These are phyloP conservation scores for Clonostachys sp. DNA, from an alignment of 2,329 filamentous ascomycete genomes.

Conservation along the genomic window DNA sequence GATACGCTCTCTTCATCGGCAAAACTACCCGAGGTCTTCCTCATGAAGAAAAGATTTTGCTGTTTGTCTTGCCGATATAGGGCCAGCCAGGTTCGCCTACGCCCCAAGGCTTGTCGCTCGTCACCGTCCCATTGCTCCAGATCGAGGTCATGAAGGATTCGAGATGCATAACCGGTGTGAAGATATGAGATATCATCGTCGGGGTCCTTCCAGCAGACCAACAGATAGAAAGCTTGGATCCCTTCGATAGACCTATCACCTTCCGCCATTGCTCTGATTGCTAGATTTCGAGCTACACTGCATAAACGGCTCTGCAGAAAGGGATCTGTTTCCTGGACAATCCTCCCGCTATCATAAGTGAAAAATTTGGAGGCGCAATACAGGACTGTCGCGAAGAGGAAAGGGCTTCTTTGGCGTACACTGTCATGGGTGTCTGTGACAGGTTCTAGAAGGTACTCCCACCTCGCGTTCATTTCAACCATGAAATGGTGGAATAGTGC, in stretches of 20 bases:
- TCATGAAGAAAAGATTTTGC: constrained; percentile 9
- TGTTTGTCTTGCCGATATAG: constrained; percentile 9
- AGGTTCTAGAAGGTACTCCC: not conserved
- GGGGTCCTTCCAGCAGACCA: constrained; percentile 10
- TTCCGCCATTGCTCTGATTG: constrained; percentile 4
- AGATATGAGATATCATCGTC: constrained; percentile 10
- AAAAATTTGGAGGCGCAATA: not conserved
- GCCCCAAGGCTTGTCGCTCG: not conserved
- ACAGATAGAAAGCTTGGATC: constrained; percentile 9
- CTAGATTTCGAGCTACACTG: constrained; percentile 6
- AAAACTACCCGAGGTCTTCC: constrained; percentile 1
- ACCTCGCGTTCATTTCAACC: not conserved
- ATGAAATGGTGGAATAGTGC: not conserved
- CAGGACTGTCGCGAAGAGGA: not conserved
- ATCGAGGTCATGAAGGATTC: constrained; percentile 8
- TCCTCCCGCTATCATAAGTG: not conserved
- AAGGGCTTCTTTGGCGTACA: not conserved
- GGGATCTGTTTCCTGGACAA: not conserved
- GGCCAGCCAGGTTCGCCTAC: constrained; percentile 5
- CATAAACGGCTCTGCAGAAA: constrained; percentile 6
- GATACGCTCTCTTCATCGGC: not conserved
- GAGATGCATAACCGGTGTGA: constrained; percentile 9
- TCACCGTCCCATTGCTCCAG: constrained; percentile 4
- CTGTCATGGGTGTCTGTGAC: not conserved
- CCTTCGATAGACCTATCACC: constrained; percentile 8